A percentile compares a stretch with the other conserved stretches of the same genome.
phyloP scores from a whole-genome alignment of 352 stramenopile genomes.

The Phytopythium vexans region DNA sequence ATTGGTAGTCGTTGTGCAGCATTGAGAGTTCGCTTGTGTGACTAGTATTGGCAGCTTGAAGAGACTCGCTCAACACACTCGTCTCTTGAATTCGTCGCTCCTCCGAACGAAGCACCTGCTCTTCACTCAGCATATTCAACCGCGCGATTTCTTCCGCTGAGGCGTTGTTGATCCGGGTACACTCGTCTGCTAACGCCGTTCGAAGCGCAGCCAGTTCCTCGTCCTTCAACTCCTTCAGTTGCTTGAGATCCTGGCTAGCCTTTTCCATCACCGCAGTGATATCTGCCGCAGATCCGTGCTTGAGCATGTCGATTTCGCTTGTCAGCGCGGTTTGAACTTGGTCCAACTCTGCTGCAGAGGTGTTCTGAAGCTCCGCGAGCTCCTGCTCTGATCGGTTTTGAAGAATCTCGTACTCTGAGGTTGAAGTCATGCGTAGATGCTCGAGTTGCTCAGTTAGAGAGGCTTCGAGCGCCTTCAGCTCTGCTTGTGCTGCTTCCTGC shows the following conservation, averaged over 20 bases:
- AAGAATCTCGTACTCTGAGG: constrained; percentile 20
- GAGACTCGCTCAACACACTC: constrained; percentile 10
- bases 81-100: constrained; percentile 16
- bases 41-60: constrained; percentile 11
- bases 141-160: constrained; percentile 17
- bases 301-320: constrained; percentile 21
- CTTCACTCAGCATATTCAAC: constrained; percentile 22
- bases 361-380: constrained; percentile 15
- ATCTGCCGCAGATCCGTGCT: constrained; percentile 14
- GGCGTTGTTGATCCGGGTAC: constrained; percentile 14
- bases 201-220: constrained; percentile 18
- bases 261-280: constrained; percentile 20
- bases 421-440: constrained; percentile 9
- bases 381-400: constrained; percentile 15
- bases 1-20: constrained; percentile 21
- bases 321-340: constrained; percentile 10
- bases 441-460: constrained; percentile 24
- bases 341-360: constrained; percentile 13
- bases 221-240: constrained; percentile 19
- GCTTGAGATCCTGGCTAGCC: constrained; percentile 20
- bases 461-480: constrained; percentile 20
- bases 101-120: constrained; percentile 28
- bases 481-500: constrained; percentile 12
- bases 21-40: constrained; percentile 14
- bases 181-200: constrained; percentile 15